Evolutionary conservation across 139 green algal species (phyloP), one percentile per base, ranked within the genome.

Genomic region (Haematococcus lacustris): DNA sequence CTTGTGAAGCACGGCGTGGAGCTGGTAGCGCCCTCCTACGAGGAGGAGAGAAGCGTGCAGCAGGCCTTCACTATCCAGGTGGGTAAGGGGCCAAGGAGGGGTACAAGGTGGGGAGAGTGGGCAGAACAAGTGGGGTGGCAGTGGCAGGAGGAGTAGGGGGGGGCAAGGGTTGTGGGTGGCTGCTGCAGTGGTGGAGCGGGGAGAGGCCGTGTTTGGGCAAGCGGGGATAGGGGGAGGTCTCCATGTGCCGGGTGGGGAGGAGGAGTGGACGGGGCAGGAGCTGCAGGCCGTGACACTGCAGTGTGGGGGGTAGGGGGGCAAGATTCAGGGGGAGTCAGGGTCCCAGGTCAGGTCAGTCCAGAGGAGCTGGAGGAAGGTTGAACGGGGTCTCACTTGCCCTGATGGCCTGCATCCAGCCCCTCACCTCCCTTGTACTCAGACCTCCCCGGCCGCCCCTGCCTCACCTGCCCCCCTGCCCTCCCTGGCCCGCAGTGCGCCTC

Each of bases 1-100:
- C 77, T 97, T 70, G 70, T 88, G 37, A 2, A 38, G 57, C 47
- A 78, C 32, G 64, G 64, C 13, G 80, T 88, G 53, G 60, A 50
- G 17, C 38, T 86, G 30, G 76, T 77, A 26, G 33, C 38, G 1
- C 35, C 51, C 5, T 63, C 38, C 40, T 63, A 21, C 33, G 40
- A 30, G 17, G 77, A 83, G 69, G 57, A 51, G 1, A 50, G 74
- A 32, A 38, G 77, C 3, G 65, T 87, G 32, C 25, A 65, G 21
- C 21, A 63, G 0, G 73, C 60, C 9, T 79, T 87, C 59, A 57
- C 81, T n/a, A 76, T 79, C 1, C 81, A 86, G 81, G 80, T 85
- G 66, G 51, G 61, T 67, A 33, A 43, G 61, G 39, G 30, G n/a
- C n/a, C n/a, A n/a, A 43, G 61, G 32, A 28, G 32, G 53, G 32